Percentiles rank a stretch among this genome's conserved stretches.
Conservation (phyloP, 139 green algal genomes). For the Parachlorella kessleri region DNA sequence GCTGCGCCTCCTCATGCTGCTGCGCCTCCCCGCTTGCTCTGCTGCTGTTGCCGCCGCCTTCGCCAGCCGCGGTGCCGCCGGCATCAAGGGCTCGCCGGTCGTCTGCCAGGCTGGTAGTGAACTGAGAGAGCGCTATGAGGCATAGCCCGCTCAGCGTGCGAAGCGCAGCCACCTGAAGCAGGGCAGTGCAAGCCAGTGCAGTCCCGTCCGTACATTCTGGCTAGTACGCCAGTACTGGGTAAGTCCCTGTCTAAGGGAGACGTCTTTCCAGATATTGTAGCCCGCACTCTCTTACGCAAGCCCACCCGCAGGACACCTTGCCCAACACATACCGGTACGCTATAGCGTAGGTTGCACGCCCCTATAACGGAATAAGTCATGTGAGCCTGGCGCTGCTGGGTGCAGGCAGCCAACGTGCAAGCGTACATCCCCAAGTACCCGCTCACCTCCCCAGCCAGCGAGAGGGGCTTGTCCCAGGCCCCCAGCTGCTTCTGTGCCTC, state of each 20-base stretch:
- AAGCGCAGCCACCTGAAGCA: conserved; percentile 42
- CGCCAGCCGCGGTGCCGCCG: conserved; percentile 37
- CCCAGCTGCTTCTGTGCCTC: conserved; percentile 27
- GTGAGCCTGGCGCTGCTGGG: too few species aligned
- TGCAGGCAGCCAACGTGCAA: too few species aligned
- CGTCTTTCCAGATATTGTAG: too few species aligned
- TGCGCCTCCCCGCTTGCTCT: conserved; percentile 1
- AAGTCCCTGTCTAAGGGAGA: too few species aligned
- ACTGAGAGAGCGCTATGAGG: conserved; percentile 56
- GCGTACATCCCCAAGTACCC: neutral
- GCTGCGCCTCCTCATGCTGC: neutral
- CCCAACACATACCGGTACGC: too few species aligned
- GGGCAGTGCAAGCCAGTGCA: too few species aligned
- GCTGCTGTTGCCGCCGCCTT: neutral
- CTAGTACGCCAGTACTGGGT: too few species aligned
- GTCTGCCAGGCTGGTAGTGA: conserved; percentile 52
- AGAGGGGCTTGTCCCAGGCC: conserved; percentile 34
- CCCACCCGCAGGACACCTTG: too few species aligned
- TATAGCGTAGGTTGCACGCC: too few species aligned
- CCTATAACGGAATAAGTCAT: too few species aligned
- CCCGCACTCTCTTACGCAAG: too few species aligned
- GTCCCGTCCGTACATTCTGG: too few species aligned
- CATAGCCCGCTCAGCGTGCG: conserved; percentile 56
- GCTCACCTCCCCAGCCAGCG: conserved; percentile 35
- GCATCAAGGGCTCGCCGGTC: conserved; percentile 41